phyloP scores from a whole-genome alignment of 2,329 filamentous ascomycete genomes.

The Hymenoscyphus salicellus region DNA sequence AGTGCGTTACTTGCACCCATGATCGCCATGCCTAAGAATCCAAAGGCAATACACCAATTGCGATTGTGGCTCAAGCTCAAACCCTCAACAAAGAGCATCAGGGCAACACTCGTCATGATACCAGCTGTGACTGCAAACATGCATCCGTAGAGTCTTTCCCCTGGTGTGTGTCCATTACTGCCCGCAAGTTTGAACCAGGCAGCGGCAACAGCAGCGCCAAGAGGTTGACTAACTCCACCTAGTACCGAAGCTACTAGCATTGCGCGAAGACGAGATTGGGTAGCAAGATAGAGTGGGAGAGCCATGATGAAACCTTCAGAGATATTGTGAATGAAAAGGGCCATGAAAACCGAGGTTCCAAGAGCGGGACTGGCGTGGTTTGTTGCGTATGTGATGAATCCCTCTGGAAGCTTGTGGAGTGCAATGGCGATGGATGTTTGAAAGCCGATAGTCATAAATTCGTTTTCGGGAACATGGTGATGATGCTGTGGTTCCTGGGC shows the following conservation, averaged over 20 bases:
- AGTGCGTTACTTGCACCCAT: conserved; percentile 82
- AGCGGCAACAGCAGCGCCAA: conserved; percentile 80
- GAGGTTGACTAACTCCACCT: conserved; percentile 81
- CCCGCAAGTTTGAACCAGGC: conserved; percentile 78
- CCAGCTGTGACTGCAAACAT: conserved; percentile 89
- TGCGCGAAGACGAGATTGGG: conserved; percentile 74
- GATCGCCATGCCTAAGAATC: conserved; percentile 82
- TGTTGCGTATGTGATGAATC: conserved; percentile 88
- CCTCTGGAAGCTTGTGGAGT: conserved; percentile 89
- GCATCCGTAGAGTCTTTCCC: conserved; percentile 64
- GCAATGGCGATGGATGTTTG: conserved; percentile 95
- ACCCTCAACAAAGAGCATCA: conserved; percentile 86
- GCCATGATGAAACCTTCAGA: conserved; percentile 95
- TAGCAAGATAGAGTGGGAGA: conserved; percentile 85
- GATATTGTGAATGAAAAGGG: conserved; percentile 96
- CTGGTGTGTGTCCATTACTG: conserved; percentile 47
- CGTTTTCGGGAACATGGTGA: conserved; percentile 56
- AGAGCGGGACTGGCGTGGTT: conserved; percentile 91
- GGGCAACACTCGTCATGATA: conserved; percentile 90
- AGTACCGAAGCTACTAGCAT: conserved; percentile 82
- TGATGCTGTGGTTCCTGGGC: conserved; percentile 57
- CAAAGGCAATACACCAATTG: conserved; percentile 74
- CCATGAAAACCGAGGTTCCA: conserved; percentile 89
- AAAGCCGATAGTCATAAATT: conserved; percentile 89
- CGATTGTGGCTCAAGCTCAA: conserved; percentile 77